These are phyloP conservation scores for Candida ovalis DNA, from an alignment of 805 yeast species.

Conservation along the genomic window DNA sequence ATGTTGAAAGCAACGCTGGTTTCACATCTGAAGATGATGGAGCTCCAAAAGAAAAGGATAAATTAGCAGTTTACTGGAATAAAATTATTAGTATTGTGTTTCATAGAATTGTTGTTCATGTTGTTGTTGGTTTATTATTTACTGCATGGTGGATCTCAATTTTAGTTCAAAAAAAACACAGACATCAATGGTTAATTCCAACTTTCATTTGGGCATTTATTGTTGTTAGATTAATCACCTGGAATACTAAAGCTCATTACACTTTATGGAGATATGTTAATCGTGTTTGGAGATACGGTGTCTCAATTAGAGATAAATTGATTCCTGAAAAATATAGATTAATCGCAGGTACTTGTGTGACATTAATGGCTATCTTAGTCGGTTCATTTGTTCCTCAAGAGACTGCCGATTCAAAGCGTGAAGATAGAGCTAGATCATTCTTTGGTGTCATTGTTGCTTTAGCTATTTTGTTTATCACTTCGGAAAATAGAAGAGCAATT, in stretches of 20 bases:
- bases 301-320: constrained; percentile 34
- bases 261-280: constrained; percentile 17
- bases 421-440: constrained; percentile 56
- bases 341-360: constrained; percentile 40
- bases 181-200: constrained; percentile 45
- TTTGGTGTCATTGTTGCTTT: constrained; percentile 50
- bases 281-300: constrained; percentile 30
- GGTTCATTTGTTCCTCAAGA: constrained; percentile 53
- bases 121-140: constrained; percentile 11
- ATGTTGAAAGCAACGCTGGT: constrained; percentile 1
- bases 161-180: constrained; percentile 37
- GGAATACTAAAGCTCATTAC: constrained; percentile 33
- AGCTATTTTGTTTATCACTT: constrained; percentile 40
- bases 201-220: constrained; percentile 39
- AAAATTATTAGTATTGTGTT: constrained; percentile 1
- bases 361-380: constrained; percentile 44
- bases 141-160: constrained; percentile 42
- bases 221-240: constrained; percentile 40
- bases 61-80: not conserved
- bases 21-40: not conserved
- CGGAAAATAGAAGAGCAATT: constrained; percentile 41
- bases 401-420: constrained; percentile 41
- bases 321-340: constrained; percentile 42
- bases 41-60: not conserved
- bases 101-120: constrained; percentile 4